Percentiles rank a stretch among this genome's conserved stretches.
Conservation (phyloP, 441 rosid genomes). For the Erodium chrysanthum region DNA sequence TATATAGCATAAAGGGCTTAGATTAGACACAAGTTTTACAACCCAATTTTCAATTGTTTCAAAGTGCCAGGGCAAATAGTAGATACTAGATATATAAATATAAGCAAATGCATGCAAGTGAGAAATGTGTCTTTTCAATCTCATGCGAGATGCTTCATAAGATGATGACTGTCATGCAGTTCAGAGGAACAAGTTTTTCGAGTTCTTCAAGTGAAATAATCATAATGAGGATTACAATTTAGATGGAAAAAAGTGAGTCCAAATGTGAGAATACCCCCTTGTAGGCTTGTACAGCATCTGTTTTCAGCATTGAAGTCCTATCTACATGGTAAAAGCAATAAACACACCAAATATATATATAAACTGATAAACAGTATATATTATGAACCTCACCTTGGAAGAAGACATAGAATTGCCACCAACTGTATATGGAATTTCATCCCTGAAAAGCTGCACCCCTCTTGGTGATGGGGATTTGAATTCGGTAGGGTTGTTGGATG, state of each 20-base stretch:
- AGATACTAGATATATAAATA: too few species aligned
- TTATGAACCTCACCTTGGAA: constrained; percentile 41
- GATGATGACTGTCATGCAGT: too few species aligned
- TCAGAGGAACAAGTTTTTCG: too few species aligned
- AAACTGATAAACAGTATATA: not conserved
- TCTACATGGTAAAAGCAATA: not conserved
- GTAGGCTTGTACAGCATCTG: not conserved
- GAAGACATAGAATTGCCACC: constrained; percentile 31
- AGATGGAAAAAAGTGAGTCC: not conserved
- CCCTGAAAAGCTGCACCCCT: constrained; percentile 38
- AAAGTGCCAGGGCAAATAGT: not conserved
- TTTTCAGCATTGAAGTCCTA: not conserved
- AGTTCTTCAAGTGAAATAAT: not conserved
- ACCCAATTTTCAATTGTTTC: not conserved
- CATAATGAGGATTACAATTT: not conserved
- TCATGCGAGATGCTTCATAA: too few species aligned
- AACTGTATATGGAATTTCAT: constrained; percentile 34
- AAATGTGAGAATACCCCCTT: not conserved
- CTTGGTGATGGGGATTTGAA: constrained; percentile 35
- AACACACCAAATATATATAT: not conserved
- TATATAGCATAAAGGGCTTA: not conserved
- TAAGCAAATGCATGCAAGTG: too few species aligned
- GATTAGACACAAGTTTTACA: not conserved
- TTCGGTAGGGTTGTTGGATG: constrained; percentile 31
- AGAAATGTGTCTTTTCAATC: too few species aligned